Conservation (phyloP, 164 flowering plant species). For the Malania oleifera region DNA sequence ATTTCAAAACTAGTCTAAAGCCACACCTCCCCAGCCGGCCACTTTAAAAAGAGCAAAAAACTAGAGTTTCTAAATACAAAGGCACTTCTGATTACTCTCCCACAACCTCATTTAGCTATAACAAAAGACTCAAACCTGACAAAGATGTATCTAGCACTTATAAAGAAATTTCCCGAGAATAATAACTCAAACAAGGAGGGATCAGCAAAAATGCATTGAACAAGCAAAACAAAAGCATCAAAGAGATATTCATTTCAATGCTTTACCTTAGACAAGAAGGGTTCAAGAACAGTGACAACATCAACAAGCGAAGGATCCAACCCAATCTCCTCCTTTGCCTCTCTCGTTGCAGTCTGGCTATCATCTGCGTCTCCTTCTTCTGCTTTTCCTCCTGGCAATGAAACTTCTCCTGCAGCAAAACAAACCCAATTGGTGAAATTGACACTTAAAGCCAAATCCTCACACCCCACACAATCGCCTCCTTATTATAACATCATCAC, state of each 20-base stretch:
- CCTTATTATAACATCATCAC: background rate
- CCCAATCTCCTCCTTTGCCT: conserved; percentile 93
- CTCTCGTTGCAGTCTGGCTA: conserved; percentile 71
- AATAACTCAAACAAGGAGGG: background rate
- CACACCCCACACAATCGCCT: background rate
- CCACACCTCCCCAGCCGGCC: too few species aligned
- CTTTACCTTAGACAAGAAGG: conserved; percentile 96
- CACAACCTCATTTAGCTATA: too few species aligned
- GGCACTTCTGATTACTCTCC: too few species aligned
- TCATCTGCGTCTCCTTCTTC: conserved; percentile 82
- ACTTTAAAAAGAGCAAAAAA: too few species aligned
- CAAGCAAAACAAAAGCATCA: background rate
- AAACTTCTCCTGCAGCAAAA: conserved; percentile 69
- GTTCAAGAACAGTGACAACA: conserved; percentile 69
- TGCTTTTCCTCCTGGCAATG: conserved; percentile 87
- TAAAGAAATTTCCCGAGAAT: too few species aligned
- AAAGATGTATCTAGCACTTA: too few species aligned
- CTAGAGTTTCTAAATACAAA: too few species aligned
- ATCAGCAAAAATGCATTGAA: background rate
- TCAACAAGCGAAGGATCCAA: conserved; percentile 80
- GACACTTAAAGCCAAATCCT: background rate
- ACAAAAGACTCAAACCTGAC: too few species aligned
- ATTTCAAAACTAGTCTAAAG: too few species aligned
- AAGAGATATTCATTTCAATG: conserved; percentile 10
- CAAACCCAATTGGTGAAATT: background rate